Evolutionary conservation across 2,329 filamentous ascomycete species (phyloP).

Genomic region (Chalaropsis thielavioides): DNA sequence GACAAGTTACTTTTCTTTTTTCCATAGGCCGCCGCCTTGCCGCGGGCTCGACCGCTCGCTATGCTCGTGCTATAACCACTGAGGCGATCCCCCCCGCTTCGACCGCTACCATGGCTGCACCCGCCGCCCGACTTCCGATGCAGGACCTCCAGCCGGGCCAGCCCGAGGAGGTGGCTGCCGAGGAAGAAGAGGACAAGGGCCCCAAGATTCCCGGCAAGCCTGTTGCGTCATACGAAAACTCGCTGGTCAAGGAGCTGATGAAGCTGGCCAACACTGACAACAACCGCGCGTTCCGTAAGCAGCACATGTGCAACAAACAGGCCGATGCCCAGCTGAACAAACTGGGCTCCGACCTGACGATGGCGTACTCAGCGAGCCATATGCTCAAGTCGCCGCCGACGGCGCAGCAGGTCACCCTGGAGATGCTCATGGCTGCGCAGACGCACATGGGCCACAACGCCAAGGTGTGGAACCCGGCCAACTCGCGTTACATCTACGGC

Average conservation of each 20-base stretch:
- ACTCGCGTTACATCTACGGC: conserved; percentile 87
- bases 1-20: neutral
- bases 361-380: conserved; percentile 49
- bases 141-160: neutral
- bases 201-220: conserved; percentile 14
- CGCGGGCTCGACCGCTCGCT: conserved; percentile 4
- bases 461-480: conserved; percentile 85
- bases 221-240: conserved; percentile 15
- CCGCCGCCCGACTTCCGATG: neutral
- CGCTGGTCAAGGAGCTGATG: conserved; percentile 15
- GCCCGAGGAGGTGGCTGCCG: neutral
- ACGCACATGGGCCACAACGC: conserved; percentile 82
- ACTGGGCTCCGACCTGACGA: conserved; percentile 33
- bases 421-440: conserved; percentile 77
- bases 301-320: neutral
- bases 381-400: conserved; percentile 58
- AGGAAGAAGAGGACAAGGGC: conserved; percentile 2
- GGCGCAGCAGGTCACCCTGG: conserved; percentile 71
- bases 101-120: neutral
- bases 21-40: conserved; percentile 8
- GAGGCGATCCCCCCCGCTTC: neutral
- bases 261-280: conserved; percentile 12
- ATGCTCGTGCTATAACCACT: conserved; percentile 11
- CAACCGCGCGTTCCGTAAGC: conserved; percentile 6
- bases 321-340: conserved; percentile 2